A percentile compares a stretch with the other conserved stretches of the same genome.
Evolutionary conservation across 345 rosid genomes (phyloP).

Genomic region (Schrenkiella parvula): DNA sequence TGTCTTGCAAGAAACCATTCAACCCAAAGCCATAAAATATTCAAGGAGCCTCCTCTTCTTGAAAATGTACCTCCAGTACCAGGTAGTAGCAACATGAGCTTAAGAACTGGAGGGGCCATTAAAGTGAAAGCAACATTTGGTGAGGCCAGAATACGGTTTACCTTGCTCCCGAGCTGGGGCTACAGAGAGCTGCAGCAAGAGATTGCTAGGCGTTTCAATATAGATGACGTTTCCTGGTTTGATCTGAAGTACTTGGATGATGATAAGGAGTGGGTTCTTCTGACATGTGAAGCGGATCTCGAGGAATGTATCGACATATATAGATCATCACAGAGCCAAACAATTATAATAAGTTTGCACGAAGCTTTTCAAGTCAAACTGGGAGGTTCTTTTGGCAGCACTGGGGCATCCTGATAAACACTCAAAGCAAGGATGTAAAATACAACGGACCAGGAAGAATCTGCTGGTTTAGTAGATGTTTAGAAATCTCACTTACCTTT

Average conservation of each 20-base stretch:
- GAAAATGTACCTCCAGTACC: slow-evolving; percentile 39
- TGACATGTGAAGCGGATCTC: slow-evolving; percentile 71
- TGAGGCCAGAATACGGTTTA: slow-evolving; percentile 60
- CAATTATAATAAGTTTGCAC: slow-evolving; percentile 56
- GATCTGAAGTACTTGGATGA: slow-evolving; percentile 67
- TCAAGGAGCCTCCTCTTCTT: slow-evolving; percentile 40
- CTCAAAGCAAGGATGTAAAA: neutral
- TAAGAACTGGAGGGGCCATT: slow-evolving; percentile 19
- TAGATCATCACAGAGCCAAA: slow-evolving; percentile 42
- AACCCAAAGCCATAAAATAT: slow-evolving; percentile 58
- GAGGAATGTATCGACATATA: slow-evolving; percentile 80
- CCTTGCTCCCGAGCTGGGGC: slow-evolving; percentile 50
- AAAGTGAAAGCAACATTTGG: slow-evolving; percentile 67
- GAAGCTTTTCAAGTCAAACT: slow-evolving; percentile 36
- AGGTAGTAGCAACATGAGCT: slow-evolving; percentile 13
- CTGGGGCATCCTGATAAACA: slow-evolving; percentile 22
- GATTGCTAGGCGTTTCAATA: slow-evolving; percentile 51
- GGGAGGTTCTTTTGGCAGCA: slow-evolving; percentile 33
- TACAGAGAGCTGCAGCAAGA: slow-evolving; percentile 53
- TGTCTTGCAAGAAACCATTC: slow-evolving; percentile 42
- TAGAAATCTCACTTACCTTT: slow-evolving; percentile 21
- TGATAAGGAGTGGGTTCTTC: slow-evolving; percentile 67
- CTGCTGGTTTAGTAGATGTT: neutral
- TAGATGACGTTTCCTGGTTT: slow-evolving; percentile 41
- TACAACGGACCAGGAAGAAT: slow-evolving; percentile 1